Evolutionary conservation across 1,284 basidiomycete species (phyloP), one percentile per base, ranked within the genome.

Genomic region (Bondarzewia mesenterica): DNA sequence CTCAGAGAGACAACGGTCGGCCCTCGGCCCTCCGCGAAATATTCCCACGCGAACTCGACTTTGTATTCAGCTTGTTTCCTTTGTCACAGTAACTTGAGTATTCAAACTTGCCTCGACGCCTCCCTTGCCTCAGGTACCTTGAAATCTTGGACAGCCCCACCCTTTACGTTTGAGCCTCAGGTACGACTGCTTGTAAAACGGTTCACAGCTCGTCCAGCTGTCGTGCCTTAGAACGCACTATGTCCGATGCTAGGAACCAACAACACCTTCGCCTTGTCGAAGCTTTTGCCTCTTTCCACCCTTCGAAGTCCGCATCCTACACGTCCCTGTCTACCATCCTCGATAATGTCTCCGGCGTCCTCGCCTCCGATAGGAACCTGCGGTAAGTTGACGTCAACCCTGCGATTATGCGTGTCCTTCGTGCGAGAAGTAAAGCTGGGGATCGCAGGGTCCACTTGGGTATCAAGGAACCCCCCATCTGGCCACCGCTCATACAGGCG

Each of bases 401-500:
- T 20, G 18, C 44, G n/a, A n/a, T n/a, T n/a, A n/a, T n/a, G n/a
- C n/a, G n/a, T n/a, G n/a, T n/a, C n/a, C n/a, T n/a, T n/a, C n/a
- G n/a, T n/a, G n/a, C n/a, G 37, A 46, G 39, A 29, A 4, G 15
- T 14, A 18, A n/a, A 14, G 27, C 42, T 49, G 29, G 32, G 23
- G 20, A n/a, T 25, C 22, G 39, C 22, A 84, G 77, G 51, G 58
- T 60, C 52, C 54, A 65, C 48, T 59, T 81, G 43, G 81, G 82
- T 40, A 50, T 50, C 5, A 58, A 60, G 37, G 63, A 69, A 50
- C 69, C 70, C 45, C 64, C 67, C 43, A 63, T 85, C 42, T 87
- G 83, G 83, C 58, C 63, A 15, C 59, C 69, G 49, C 63, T 86
- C 10, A 65, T 66, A 21, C 72, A 67, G 37, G 60, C 80, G 3